phyloP scores from a whole-genome alignment of 2,329 filamentous ascomycete species.

The Verticillium klebahnii region DNA sequence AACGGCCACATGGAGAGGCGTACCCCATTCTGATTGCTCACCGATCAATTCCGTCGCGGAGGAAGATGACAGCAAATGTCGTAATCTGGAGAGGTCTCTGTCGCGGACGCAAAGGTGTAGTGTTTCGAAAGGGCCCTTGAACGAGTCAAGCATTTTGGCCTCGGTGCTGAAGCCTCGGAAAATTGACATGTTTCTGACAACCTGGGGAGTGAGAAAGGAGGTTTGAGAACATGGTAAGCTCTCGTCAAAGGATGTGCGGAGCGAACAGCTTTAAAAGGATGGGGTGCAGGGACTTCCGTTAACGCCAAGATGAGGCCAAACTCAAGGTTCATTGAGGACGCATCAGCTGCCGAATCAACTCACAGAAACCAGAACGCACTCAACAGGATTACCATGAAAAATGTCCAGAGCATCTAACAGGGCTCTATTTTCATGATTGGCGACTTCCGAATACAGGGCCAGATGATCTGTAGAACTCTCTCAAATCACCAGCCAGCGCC shows the following conservation, averaged over 20 bases:
- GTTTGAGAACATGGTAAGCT: too few relatives aligned
- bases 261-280: neutral
- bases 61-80: neutral
- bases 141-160: too few relatives aligned
- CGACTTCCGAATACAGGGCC: neutral
- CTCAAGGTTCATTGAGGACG: neutral
- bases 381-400: too few relatives aligned
- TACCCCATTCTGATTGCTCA: neutral
- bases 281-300: neutral
- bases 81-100: neutral
- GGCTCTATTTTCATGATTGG: neutral
- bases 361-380: too few relatives aligned
- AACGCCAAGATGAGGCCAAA: neutral
- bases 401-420: too few relatives aligned
- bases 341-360: neutral
- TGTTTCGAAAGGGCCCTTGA: too few relatives aligned
- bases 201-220: too few relatives aligned
- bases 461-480: neutral
- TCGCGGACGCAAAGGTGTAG: neutral
- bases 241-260: neutral
- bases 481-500: neutral
- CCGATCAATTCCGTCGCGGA: neutral
- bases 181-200: too few relatives aligned
- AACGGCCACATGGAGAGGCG: slow-evolving; percentile 17
- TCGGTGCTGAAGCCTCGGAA: too few relatives aligned